phyloP scores from a whole-genome alignment of 2,329 filamentous ascomycete species.

The Gaeumannomyces tritici region DNA sequence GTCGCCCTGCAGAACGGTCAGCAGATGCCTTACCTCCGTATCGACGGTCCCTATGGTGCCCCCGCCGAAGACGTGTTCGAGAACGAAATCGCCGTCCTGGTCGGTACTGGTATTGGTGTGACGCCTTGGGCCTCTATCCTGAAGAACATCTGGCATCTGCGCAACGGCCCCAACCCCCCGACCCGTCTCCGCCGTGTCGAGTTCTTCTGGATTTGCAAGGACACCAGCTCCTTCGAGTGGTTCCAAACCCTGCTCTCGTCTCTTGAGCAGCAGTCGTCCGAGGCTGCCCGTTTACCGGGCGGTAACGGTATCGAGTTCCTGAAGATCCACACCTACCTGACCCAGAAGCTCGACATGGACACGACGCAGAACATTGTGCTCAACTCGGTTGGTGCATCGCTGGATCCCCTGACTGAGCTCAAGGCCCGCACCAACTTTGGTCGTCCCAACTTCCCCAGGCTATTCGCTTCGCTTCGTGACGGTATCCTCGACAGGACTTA shows the following conservation, averaged over 20 bases:
- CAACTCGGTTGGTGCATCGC: constrained; percentile 80
- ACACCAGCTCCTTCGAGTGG: constrained; percentile 95
- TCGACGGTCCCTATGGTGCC: constrained; percentile 93
- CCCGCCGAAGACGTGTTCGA: constrained; percentile 96
- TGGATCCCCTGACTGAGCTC: constrained; percentile 88
- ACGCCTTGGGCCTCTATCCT: constrained; percentile 80
- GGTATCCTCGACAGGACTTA: constrained; percentile 82
- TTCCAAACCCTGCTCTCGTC: constrained; percentile 91
- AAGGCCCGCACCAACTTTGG: constrained; percentile 89
- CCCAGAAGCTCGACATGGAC: constrained; percentile 83
- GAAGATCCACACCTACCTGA: constrained; percentile 96
- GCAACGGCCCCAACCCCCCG: constrained; percentile 81
- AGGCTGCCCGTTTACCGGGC: constrained; percentile 57
- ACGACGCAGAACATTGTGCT: constrained; percentile 94
- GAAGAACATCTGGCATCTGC: constrained; percentile 98
- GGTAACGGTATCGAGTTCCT: constrained; percentile 74
- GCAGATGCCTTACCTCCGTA: constrained; percentile 78
- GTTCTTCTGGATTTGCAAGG: constrained; percentile 98
- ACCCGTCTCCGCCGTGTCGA: constrained; percentile 86
- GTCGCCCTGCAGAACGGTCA: constrained; percentile 90
- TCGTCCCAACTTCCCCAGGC: constrained; percentile 73
- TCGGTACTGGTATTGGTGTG: constrained; percentile 80
- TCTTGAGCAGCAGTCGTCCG: constrained; percentile 75
- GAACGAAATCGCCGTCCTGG: constrained; percentile 78
- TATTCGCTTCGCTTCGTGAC: constrained; percentile 78